These are phyloP conservation scores for Macrophomina pseudophaseolina DNA, from an alignment of 2,329 filamentous ascomycete genomes.

Conservation along the genomic window DNA sequence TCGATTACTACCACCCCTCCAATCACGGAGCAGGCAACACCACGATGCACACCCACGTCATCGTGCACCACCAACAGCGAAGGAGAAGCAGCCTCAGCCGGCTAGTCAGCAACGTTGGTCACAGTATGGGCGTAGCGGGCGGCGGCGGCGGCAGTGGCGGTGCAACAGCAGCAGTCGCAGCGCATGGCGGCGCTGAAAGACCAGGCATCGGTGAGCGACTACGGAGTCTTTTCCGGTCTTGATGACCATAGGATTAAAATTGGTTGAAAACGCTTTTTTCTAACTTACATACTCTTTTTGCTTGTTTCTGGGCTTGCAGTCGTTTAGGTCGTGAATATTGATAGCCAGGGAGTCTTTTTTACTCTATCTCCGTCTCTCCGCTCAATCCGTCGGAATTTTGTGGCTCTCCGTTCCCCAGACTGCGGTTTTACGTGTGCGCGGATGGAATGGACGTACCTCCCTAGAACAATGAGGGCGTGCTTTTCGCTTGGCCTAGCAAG, in stretches of 20 bases:
- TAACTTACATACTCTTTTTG: not conserved
- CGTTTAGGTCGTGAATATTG: no score
- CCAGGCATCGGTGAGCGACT: slow-evolving; percentile 21
- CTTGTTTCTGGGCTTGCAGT: not conserved
- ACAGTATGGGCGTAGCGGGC: slow-evolving; percentile 2
- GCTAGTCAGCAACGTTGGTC: slow-evolving; percentile 7
- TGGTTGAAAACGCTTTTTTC: not conserved
- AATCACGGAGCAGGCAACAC: not conserved
- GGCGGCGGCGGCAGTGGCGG: not conserved
- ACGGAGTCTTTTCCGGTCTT: slow-evolving; percentile 18
- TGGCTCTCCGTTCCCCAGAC: no score
- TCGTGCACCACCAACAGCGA: not conserved
- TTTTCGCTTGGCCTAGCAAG: no score
- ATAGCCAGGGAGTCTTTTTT: no score
- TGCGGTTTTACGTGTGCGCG: no score
- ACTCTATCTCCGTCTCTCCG: no score
- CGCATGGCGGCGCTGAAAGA: not conserved
- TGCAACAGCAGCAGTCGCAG: not conserved
- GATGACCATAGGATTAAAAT: not conserved
- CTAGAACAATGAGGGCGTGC: no score
- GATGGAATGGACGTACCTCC: no score
- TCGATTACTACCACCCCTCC: not conserved
- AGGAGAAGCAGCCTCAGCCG: slow-evolving; percentile 16
- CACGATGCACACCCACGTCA: not conserved
- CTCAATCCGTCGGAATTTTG: no score